A percentile compares a stretch with the other conserved stretches of the same genome.
These are phyloP conservation scores for Nothopassalora personata DNA, from an alignment of 2,329 filamentous ascomycete genomes.

Conservation along the genomic window DNA sequence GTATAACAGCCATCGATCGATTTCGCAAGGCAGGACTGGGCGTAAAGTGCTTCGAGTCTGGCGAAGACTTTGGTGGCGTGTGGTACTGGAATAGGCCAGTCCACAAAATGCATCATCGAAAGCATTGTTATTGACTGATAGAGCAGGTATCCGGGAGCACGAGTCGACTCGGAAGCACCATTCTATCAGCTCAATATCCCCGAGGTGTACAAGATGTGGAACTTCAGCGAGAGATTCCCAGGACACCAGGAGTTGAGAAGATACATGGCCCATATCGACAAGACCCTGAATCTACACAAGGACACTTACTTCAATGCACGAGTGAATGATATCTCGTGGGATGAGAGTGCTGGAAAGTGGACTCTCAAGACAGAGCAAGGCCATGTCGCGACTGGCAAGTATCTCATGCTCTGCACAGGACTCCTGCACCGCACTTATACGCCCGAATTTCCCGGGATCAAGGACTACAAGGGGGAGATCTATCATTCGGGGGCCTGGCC, in stretches of 20 bases:
- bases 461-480: constrained; percentile 37
- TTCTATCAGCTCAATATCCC: constrained; percentile 46
- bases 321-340: constrained; percentile 50
- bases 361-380: constrained; percentile 48
- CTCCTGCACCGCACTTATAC: constrained; percentile 36
- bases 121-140: constrained; percentile 13
- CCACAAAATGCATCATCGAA: constrained; percentile 22
- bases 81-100: constrained; percentile 36
- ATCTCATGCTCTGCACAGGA: constrained; percentile 37
- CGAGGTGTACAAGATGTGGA: constrained; percentile 50
- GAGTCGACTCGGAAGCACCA: constrained; percentile 45
- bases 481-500: constrained; percentile 41
- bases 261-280: constrained; percentile 59
- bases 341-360: constrained; percentile 47
- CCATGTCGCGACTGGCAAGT: constrained; percentile 26
- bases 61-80: constrained; percentile 34
- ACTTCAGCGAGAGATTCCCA: constrained; percentile 39
- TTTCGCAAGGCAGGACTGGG: constrained; percentile 31
- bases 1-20: constrained; percentile 36
- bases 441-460: constrained; percentile 34
- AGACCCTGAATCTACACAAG: constrained; percentile 51
- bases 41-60: constrained; percentile 34
- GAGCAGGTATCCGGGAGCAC: constrained; percentile 37
- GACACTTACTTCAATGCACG: constrained; percentile 54
- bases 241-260: constrained; percentile 42